Conservation (phyloP, 345 rosid genomes). For the Brassica napus region DNA sequence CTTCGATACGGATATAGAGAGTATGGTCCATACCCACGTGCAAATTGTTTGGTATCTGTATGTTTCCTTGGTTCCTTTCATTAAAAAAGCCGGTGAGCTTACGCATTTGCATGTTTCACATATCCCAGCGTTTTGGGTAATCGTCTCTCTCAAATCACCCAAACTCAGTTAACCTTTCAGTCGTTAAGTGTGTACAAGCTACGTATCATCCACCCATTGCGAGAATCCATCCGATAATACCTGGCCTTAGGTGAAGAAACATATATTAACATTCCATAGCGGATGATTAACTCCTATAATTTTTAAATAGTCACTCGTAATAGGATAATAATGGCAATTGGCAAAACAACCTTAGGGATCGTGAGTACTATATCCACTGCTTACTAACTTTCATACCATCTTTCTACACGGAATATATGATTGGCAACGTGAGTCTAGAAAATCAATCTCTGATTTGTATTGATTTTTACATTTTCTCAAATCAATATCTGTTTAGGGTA, state of each 20-base stretch:
- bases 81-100: slow-evolving; percentile 4
- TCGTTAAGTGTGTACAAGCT: not conserved
- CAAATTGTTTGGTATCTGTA: slow-evolving; percentile 23
- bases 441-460: not conserved
- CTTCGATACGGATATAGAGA: not conserved
- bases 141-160: not conserved
- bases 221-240: not conserved
- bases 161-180: not conserved
- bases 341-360: too few species aligned
- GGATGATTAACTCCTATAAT: not conserved
- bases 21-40: slow-evolving; percentile 37
- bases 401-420: not conserved
- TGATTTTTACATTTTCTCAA: not conserved
- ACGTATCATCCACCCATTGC: not conserved
- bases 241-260: not conserved
- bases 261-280: not conserved
- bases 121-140: slow-evolving; percentile 27
- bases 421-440: not conserved
- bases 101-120: not conserved
- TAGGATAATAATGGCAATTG: too few species aligned
- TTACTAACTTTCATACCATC: not conserved
- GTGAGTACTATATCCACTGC: not conserved
- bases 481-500: not conserved
- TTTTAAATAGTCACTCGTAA: not conserved
- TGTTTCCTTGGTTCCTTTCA: slow-evolving; percentile 22